phyloP scores from a whole-genome alignment of 106 monocot genomes.

The Dendrobium huoshanense region DNA sequence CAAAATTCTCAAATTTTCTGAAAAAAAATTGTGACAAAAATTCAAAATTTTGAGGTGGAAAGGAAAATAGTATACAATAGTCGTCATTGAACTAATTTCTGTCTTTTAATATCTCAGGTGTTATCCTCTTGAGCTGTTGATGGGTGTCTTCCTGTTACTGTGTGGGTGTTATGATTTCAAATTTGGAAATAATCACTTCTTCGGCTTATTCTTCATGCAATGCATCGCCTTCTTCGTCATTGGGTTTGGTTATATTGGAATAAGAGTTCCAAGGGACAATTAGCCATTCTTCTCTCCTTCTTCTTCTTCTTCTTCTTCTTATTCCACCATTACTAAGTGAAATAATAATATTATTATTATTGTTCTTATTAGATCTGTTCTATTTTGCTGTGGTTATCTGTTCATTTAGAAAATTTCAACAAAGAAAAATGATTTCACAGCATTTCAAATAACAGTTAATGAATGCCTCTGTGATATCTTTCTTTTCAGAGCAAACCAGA shows the following conservation, averaged over 20 bases:
- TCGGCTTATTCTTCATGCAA: conserved; percentile 49
- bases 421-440: too few species aligned
- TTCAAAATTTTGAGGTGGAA: too few species aligned
- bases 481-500: too few species aligned
- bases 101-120: conserved; percentile 12
- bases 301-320: neutral
- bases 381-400: neutral
- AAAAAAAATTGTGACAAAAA: too few species aligned
- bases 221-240: conserved; percentile 51
- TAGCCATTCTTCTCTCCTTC: neutral
- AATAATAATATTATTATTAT: too few species aligned
- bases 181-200: conserved; percentile 40
- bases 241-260: conserved; percentile 20
- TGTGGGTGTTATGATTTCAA: conserved; percentile 37
- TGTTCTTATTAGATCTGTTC: too few species aligned
- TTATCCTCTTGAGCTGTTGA: conserved; percentile 38
- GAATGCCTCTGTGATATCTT: too few species aligned
- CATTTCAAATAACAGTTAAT: too few species aligned
- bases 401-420: too few species aligned
- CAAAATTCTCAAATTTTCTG: too few species aligned
- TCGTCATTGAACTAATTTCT: neutral
- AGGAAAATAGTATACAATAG: too few species aligned
- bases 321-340: neutral
- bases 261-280: neutral
- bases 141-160: conserved; percentile 47